Conservation (phyloP, 352 stramenopile species). For the Phytophthora foliorum region DNA sequence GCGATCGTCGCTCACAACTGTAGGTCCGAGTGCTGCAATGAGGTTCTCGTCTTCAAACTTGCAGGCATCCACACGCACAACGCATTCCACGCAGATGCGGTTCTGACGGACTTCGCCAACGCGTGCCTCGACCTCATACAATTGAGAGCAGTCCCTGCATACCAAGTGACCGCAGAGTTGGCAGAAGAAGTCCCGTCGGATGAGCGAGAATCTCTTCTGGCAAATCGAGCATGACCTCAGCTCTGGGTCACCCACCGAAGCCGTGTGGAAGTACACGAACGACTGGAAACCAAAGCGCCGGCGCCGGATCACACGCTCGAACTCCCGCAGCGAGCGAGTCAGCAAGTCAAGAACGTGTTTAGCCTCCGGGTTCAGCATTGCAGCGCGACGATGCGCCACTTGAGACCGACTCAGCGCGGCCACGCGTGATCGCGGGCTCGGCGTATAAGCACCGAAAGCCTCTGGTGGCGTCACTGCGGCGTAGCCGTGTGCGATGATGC, state of each 20-base stretch:
- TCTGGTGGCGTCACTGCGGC: background rate
- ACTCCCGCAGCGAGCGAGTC: slow-evolving; percentile 48
- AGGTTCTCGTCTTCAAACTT: slow-evolving; percentile 60
- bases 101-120: slow-evolving; percentile 54
- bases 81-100: slow-evolving; percentile 54
- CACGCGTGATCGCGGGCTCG: slow-evolving; percentile 9
- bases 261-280: slow-evolving; percentile 55
- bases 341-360: slow-evolving; percentile 56
- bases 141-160: slow-evolving; percentile 52
- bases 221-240: slow-evolving; percentile 39
- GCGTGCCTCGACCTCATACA: slow-evolving; percentile 57
- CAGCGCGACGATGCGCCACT: background rate
- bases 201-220: slow-evolving; percentile 46
- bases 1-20: slow-evolving; percentile 44
- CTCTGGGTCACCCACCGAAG: background rate
- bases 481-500: slow-evolving; percentile 59
- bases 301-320: slow-evolving; percentile 67
- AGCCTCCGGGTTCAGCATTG: slow-evolving; percentile 59
- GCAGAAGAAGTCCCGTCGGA: slow-evolving; percentile 57
- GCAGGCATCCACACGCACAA: slow-evolving; percentile 57
- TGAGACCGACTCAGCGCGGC: slow-evolving; percentile 17
- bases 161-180: slow-evolving; percentile 58
- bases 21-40: slow-evolving; percentile 45
- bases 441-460: background rate
- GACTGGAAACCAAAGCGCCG: slow-evolving; percentile 74